Evolutionary conservation across 139 green algal species (phyloP), one percentile per base, ranked within the genome.

Genomic region (Pleodorina starrii): DNA sequence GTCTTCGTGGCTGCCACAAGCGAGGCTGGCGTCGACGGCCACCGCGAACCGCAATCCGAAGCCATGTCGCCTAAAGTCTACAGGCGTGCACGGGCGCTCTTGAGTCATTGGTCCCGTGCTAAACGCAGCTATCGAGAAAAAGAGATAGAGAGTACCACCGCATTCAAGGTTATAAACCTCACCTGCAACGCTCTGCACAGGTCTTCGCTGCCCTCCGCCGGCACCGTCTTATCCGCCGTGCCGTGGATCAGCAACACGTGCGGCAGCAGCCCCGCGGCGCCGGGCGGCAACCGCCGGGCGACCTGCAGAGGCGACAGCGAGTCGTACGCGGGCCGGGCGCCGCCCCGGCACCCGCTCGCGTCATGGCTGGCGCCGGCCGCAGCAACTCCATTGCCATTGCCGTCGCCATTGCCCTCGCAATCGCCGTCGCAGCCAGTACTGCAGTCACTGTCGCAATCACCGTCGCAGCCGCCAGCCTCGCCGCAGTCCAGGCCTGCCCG

Each of bases 191-290:
- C 93, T 51, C 92, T 79, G 57, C 80, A 42, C 38, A 97, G 95
- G 66, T 93, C 84, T 60, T 89, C 76, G 27, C 91, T 94, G 85
- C 95, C 93, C 50, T 92, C 90, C n/a, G 93, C 85, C 0, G 95
- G 97, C 40, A 97, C 96, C 5, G 92, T 95, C 76, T 96, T 95
- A 90, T 99, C 97, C 2, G 83, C 54, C 0, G 94, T 97, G 57
- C 96, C 97, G 82, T 99, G 97, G 78, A 99, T 90, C 60, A 99
- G 92, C 66, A 97, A 72, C n/a, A 96, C 63, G 16, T 88, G 85
- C 19, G 96, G 96, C 85, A 97, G 72, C 36, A 86, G 14, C 0
- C 66, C 75, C 17, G 75, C 71, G 12, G 80, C 71, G 2, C 10
- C 51, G 3, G 72, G 48, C 6, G 32, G 42, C 43, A 84, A 36